These are phyloP conservation scores for Trichopus zeylanicus DNA, from an alignment of 116 monocot species.

Conservation along the genomic window DNA sequence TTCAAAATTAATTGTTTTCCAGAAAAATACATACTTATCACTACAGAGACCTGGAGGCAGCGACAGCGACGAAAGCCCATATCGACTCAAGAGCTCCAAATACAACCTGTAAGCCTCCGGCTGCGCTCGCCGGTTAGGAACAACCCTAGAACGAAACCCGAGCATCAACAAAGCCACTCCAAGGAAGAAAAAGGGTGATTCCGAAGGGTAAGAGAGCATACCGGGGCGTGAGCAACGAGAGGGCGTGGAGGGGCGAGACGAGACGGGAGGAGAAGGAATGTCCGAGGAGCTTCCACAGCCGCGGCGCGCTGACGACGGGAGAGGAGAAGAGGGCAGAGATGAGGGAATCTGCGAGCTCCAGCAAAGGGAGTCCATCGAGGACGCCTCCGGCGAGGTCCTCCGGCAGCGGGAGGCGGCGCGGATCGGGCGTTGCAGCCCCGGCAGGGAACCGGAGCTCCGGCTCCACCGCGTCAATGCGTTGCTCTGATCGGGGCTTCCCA, in stretches of 20 bases:
- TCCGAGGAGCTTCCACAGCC: conserved; percentile 79
- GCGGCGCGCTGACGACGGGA: conserved; percentile 46
- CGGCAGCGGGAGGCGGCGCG: no score
- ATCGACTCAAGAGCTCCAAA: conserved; percentile 54
- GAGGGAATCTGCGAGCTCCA: conserved; percentile 45
- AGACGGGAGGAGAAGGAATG: conserved; percentile 52
- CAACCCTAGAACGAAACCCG: conserved; percentile 30
- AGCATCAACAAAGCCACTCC: background rate
- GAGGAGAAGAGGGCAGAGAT: conserved; percentile 54
- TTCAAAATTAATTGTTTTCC: background rate
- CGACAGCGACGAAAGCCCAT: conserved; percentile 27
- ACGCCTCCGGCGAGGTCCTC: no score
- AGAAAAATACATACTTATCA: conserved; percentile 51
- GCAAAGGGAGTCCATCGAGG: conserved; percentile 38
- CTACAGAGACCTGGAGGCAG: conserved; percentile 19
- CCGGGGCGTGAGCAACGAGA: conserved; percentile 70
- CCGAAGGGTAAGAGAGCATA: conserved; percentile 5
- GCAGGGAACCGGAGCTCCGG: no score
- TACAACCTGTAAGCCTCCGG: conserved; percentile 90
- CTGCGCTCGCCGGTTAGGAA: conserved; percentile 45
- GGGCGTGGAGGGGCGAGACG: conserved; percentile 51
- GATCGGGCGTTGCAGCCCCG: no score
- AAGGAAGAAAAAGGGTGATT: no score
- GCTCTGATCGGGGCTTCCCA: no score
- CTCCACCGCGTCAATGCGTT: no score